Evolutionary conservation across 805 yeast species (phyloP), one percentile per base, ranked within the genome.

Genomic region (Scheffersomyces ergatensis): DNA sequence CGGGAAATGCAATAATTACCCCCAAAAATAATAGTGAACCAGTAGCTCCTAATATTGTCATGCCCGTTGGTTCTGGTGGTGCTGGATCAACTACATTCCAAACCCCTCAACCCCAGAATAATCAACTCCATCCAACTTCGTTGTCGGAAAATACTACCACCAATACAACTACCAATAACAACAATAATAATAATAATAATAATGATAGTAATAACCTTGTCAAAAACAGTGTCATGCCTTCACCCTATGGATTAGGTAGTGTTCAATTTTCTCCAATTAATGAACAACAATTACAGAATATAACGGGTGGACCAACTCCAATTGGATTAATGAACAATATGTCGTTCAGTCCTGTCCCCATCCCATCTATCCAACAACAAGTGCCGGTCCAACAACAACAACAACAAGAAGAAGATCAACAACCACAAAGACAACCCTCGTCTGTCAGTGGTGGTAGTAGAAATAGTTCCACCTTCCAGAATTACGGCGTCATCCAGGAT

Each of bases 401-500:
- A 14, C 31, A 15, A 31, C 25, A 27, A 20, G 13, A 30, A n/a
- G 21, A 16, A 34, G 2, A 31, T 23, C 36, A 23, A 21, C 39
- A 34, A 18, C 20, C 16, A 4, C 26, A 33, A 8, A 9, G 32
- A 20, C n/a, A 8, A 9, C 11, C 27, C 11, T 18, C 20, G n/a
- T 12, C 29, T 13, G 14, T 27, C 12, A 30, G 15, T 13, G 9
- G 6, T 14, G 9, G 16, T n/a, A 18, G n/a, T 13, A 16, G 21
- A 11, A 21, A 36, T 11, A n/a, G 34, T 17, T 11, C 34, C 29
- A 16, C 32, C 23, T 20, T 32, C 36, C 24, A 19, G 16, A 32
- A 23, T 18, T 25, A 34, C n/a, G 16, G n/a, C 23, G 65, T 62
- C 4, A 50, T 64, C n/a, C 70, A 59, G 24, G 71, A 69, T 32